Percentiles rank a stretch among this genome's conserved stretches.
Conservation (phyloP, 768 basidiomycete species). For the Boletus sp. region DNA sequence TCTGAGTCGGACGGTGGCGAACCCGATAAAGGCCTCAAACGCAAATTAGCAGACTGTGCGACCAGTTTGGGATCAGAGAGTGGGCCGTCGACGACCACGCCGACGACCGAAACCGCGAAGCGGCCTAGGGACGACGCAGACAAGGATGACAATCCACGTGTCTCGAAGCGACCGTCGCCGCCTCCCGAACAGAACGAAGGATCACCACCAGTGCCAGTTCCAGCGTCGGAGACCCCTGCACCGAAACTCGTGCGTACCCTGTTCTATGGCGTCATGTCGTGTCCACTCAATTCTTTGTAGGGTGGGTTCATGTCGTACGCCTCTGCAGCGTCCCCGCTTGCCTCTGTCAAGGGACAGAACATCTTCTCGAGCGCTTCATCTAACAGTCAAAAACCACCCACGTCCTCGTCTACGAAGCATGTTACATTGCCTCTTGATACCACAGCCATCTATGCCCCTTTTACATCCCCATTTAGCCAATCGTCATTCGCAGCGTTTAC, state of each 20-base stretch:
- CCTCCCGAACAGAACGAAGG: conserved; percentile 52
- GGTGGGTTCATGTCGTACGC: conserved; percentile 81
- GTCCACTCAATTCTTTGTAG: conserved; percentile 32
- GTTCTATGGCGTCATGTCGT: conserved; percentile 7
- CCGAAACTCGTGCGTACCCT: conserved; percentile 45
- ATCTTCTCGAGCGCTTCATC: conserved; percentile 32
- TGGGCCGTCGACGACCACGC: conserved; percentile 19
- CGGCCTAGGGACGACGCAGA: conserved; percentile 61
- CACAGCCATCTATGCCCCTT: conserved; percentile 17
- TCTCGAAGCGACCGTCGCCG: conserved; percentile 59
- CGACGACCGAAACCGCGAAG: conserved; percentile 44
- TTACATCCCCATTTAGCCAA: conserved; percentile 22
- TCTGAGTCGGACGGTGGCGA: conserved; percentile 46
- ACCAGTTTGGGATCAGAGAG: conserved; percentile 55
- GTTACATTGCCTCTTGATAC: conserved; percentile 21
- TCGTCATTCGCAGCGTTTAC: conserved; percentile 21
- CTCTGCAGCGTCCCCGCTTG: conserved; percentile 69
- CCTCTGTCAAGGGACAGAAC: conserved; percentile 67
- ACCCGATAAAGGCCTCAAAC: conserved; percentile 62
- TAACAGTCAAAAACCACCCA: conserved; percentile 29
- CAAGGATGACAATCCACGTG: conserved; percentile 59
- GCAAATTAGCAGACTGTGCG: conserved; percentile 66
- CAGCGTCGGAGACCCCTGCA: conserved; percentile 26
- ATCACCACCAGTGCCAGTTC: conserved; percentile 2
- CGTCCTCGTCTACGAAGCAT: conserved; percentile 23